Base-by-base conservation (phyloP, 2,329 filamentous ascomycete species). In the Paracoccidioides brasiliensis region DNA sequence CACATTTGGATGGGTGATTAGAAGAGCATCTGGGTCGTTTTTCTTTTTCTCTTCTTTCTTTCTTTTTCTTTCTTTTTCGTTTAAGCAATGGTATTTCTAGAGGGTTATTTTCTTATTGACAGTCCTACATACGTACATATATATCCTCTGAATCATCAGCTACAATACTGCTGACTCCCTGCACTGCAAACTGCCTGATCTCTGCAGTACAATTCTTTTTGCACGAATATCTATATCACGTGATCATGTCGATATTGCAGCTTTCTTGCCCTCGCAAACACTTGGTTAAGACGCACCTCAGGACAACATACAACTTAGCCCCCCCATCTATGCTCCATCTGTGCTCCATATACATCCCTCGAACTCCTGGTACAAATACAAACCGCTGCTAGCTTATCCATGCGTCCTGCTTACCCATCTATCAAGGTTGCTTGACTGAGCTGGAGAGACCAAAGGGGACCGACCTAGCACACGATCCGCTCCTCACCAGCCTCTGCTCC, bases 1-100 rank as follows among this genome's bases (percentile, higher is more conserved):
- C 15, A 12, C 30, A 5, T 45, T 53, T 45, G 30, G 30, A 28
- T 41, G 40, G 30, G 40, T 41, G 40, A 15, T 53, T 45, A 12
- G 28, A 35, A 43, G 49, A 52, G 49, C 32, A 14, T 30, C 32
- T 32, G 40, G 49, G 49, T 14, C 41, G 1, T 22, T 22, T 22
- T 22, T 22, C 22, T 22, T 22, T 22, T 22, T 22, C 22, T 22
- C 2, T 22, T 22, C 22, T 22, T 22, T 22, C 22, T 22, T 22
- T 22, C 22, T 22, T 22, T 22, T 22, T 22, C 2, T 22, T 1
- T 22, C 2, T 22, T 22, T 22, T 22, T 52, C 28, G 37, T 30
- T 52, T 32, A 30, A n/a, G 49, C 35, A 52, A n/a, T 41, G 40
- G 37, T 52, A 52, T 52, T 52, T 40, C 22, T 52, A 52, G 22